Percentiles rank a stretch among this genome's conserved stretches.
phyloP scores from a whole-genome alignment of 2,329 filamentous ascomycete species.

The Pseudogymnoascus sp. region DNA sequence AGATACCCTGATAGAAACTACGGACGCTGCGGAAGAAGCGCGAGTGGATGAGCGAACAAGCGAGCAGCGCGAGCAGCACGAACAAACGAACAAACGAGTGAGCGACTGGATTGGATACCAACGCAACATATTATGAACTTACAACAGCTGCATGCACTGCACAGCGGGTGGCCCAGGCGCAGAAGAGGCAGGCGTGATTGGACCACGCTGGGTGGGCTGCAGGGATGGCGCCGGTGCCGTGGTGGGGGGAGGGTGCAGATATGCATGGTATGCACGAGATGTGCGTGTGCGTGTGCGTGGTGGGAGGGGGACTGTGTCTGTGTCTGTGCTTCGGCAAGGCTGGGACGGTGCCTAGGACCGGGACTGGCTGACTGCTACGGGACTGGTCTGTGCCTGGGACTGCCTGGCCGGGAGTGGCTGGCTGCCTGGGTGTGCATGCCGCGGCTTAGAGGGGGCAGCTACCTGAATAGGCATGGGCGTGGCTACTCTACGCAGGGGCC shows the following conservation, averaged over 20 bases:
- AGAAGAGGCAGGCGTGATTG: neutral
- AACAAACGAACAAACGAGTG: neutral
- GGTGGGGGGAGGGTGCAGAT: neutral
- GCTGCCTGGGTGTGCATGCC: neutral
- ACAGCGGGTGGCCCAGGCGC: neutral
- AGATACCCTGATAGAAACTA: too few relatives aligned
- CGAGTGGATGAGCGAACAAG: too few relatives aligned
- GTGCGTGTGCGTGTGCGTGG: too few relatives aligned
- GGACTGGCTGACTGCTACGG: too few relatives aligned
- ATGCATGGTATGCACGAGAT: neutral
- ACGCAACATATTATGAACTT: neutral
- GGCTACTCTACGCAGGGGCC: neutral
- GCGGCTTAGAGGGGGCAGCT: neutral
- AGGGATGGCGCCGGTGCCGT: neutral
- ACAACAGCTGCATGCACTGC: neutral
- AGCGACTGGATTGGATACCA: neutral
- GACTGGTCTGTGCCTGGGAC: too few relatives aligned
- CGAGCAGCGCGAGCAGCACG: too few relatives aligned
- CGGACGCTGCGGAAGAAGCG: too few relatives aligned
- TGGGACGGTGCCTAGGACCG: neutral
- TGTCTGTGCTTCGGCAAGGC: too few relatives aligned
- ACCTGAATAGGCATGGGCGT: neutral
- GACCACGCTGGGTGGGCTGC: neutral
- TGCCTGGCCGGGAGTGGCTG: neutral
- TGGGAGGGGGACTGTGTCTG: neutral